These are phyloP conservation scores for Zasmidium cellare DNA, from an alignment of 2,329 filamentous ascomycete species.

Conservation along the genomic window DNA sequence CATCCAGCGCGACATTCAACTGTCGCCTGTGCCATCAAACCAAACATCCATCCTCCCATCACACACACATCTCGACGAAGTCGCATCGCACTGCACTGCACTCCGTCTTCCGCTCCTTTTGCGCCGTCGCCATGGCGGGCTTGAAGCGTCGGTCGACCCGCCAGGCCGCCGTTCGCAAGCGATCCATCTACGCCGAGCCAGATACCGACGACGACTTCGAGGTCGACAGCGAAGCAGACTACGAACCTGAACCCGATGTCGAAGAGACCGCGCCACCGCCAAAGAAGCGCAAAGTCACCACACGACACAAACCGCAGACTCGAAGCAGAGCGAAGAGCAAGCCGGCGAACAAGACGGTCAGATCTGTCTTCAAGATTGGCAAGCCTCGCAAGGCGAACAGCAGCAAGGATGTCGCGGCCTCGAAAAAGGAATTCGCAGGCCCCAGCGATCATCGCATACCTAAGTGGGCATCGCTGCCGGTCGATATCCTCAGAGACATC, in stretches of 20 bases:
- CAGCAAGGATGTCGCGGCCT: constrained; percentile 16
- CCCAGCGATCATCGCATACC: constrained; percentile 36
- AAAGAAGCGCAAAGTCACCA: constrained; percentile 24
- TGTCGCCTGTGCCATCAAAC: not conserved
- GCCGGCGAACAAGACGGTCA: constrained; percentile 15
- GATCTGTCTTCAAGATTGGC: constrained; percentile 20
- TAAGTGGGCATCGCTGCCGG: constrained; percentile 35
- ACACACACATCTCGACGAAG: not conserved
- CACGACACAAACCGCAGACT: constrained; percentile 26
- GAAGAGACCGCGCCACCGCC: constrained; percentile 17
- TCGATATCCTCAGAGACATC: constrained; percentile 35
- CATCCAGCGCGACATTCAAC: not conserved
- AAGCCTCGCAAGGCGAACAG: constrained; percentile 26
- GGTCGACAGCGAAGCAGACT: constrained; percentile 26
- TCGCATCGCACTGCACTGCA: not conserved
- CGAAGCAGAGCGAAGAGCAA: constrained; percentile 23
- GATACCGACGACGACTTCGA: constrained; percentile 38
- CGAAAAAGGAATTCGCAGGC: constrained; percentile 27
- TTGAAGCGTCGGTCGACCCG: constrained; percentile 36
- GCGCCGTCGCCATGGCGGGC: constrained; percentile 19
- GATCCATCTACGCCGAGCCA: constrained; percentile 36
- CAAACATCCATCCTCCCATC: not conserved
- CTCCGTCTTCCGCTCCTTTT: not conserved
- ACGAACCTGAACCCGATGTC: constrained; percentile 4
- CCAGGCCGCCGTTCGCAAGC: constrained; percentile 34